Percentiles rank a stretch among this genome's conserved stretches.
These are phyloP conservation scores for Thelonectria rubi DNA, from an alignment of 2,329 filamentous ascomycete species.

Conservation along the genomic window DNA sequence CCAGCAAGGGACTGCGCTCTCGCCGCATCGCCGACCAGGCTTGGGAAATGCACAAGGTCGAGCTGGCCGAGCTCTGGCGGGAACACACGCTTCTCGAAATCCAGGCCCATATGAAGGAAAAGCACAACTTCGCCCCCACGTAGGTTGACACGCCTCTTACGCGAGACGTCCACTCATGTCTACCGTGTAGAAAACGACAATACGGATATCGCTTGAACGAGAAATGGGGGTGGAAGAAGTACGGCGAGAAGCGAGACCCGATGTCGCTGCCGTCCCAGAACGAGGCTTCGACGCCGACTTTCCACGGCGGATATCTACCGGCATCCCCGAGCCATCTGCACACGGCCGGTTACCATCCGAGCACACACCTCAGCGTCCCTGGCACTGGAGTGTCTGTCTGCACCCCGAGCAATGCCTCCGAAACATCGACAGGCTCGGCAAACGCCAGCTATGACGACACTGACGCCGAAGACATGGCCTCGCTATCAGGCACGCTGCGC, in stretches of 20 bases:
- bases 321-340: background rate
- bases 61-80: slow-evolving; percentile 34
- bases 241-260: slow-evolving; percentile 35
- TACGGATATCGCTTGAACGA: slow-evolving; percentile 43
- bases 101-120: slow-evolving; percentile 33
- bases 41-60: slow-evolving; percentile 35
- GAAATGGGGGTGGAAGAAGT: slow-evolving; percentile 42
- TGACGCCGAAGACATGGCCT: slow-evolving; percentile 1
- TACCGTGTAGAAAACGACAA: slow-evolving; percentile 41
- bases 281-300: background rate
- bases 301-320: background rate
- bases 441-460: slow-evolving; percentile 9
- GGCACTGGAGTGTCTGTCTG: background rate
- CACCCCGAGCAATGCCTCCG: slow-evolving; percentile 6
- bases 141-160: slow-evolving; percentile 17
- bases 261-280: slow-evolving; percentile 10
- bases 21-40: slow-evolving; percentile 36
- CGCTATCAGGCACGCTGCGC: background rate
- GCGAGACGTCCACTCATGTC: background rate
- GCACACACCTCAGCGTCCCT: slow-evolving; percentile 5
- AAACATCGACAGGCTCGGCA: slow-evolving; percentile 3
- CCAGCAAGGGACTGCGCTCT: slow-evolving; percentile 30
- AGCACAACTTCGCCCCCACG: slow-evolving; percentile 32
- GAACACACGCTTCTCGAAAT: slow-evolving; percentile 35
- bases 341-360: background rate